Evolutionary conservation across 306 rosid genomes (phyloP).

Genomic region (Macrotyloma uniflorum): DNA sequence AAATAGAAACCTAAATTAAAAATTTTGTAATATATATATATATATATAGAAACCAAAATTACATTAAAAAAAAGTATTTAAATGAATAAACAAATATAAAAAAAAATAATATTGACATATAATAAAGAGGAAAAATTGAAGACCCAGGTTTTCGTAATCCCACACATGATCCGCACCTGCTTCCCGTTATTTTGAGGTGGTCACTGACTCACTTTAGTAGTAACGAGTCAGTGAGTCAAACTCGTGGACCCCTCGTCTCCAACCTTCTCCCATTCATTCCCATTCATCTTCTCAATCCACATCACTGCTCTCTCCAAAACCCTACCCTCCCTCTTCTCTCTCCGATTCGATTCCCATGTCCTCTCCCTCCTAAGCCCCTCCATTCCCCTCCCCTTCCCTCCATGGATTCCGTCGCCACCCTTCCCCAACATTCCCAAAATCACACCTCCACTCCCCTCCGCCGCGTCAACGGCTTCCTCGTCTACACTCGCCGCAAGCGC

Average conservation of each 20-base stretch:
- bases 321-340: constrained; percentile 41
- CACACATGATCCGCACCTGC: too few relatives aligned
- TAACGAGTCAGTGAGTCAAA: constrained; percentile 41
- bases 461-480: constrained; percentile 71
- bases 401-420: neutral
- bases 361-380: neutral
- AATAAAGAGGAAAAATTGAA: too few relatives aligned
- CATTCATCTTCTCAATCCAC: constrained; percentile 13
- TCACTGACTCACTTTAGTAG: too few relatives aligned
- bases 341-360: constrained; percentile 46
- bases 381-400: neutral
- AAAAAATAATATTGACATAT: too few relatives aligned
- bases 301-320: constrained; percentile 41
- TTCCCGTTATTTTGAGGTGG: too few relatives aligned
- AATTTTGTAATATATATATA: too few relatives aligned
- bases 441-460: neutral
- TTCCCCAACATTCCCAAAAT: constrained; percentile 8
- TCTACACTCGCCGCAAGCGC: constrained; percentile 71
- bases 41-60: too few relatives aligned
- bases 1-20: too few relatives aligned
- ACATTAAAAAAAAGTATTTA: too few relatives aligned
- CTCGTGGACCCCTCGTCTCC: constrained; percentile 46
- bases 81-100: too few relatives aligned
- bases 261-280: constrained; percentile 15
- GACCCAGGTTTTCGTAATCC: too few relatives aligned